Percentiles rank a stretch among this genome's conserved stretches.
phyloP scores from a whole-genome alignment of 768 basidiomycete genomes.

The Suillus subluteus region DNA sequence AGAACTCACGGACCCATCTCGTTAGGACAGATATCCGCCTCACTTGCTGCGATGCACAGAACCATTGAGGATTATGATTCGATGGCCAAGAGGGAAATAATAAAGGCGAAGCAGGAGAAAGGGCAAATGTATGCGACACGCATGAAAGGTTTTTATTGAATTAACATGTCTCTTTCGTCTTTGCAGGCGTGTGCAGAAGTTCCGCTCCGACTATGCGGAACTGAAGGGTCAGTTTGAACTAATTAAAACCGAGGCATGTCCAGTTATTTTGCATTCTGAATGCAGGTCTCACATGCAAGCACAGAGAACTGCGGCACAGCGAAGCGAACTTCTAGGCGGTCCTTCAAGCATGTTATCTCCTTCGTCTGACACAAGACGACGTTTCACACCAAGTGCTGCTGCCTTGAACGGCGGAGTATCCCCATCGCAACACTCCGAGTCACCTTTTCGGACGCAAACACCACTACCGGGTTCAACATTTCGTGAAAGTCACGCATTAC shows the following conservation, averaged over 20 bases:
- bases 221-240: constrained; percentile 82
- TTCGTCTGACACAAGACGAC: constrained; percentile 61
- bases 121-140: constrained; percentile 71
- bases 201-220: constrained; percentile 84
- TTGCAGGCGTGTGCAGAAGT: constrained; percentile 87
- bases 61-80: constrained; percentile 98
- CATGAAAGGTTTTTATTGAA: constrained; percentile 6
- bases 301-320: constrained; percentile 62
- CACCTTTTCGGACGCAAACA: constrained; percentile 75
- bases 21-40: constrained; percentile 97
- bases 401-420: constrained; percentile 40
- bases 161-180: constrained; percentile 9
- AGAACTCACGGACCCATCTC: constrained; percentile 23
- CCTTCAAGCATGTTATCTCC: constrained; percentile 40
- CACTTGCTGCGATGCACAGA: constrained; percentile 89
- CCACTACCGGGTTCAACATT: constrained; percentile 55
- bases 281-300: constrained; percentile 2
- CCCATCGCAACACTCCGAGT: constrained; percentile 77
- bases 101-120: constrained; percentile 96
- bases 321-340: constrained; percentile 65
- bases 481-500: constrained; percentile 79
- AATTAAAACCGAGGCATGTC: constrained; percentile 59
- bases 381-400: constrained; percentile 47
- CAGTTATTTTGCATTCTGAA: neutral
- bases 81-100: constrained; percentile 95